Conservation (phyloP, 257 asterid species). For the Solanum sitiens region DNA sequence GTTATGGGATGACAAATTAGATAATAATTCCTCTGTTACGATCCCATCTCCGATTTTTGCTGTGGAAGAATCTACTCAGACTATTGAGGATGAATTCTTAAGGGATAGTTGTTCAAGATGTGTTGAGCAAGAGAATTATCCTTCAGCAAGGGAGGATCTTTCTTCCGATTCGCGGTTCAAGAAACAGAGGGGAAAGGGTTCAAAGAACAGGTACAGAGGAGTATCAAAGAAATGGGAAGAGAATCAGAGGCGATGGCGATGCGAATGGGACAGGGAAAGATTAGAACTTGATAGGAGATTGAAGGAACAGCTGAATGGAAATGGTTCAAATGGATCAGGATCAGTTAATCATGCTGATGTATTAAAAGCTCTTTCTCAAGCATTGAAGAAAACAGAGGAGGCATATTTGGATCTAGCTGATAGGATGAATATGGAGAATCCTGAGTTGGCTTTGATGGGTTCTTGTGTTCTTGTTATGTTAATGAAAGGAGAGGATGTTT, state of each 20-base stretch:
- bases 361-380: constrained; percentile 64
- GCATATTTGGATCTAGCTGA: constrained; percentile 77
- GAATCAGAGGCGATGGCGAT: constrained; percentile 82
- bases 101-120: constrained; percentile 59
- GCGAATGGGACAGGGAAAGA: constrained; percentile 87
- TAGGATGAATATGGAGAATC: constrained; percentile 67
- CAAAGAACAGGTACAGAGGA: constrained; percentile 39
- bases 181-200: constrained; percentile 29
- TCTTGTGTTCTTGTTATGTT: constrained; percentile 92
- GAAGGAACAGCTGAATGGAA: constrained; percentile 44
- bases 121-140: constrained; percentile 52
- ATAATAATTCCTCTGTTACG: constrained; percentile 11
- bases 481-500: constrained; percentile 91
- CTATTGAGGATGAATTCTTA: constrained; percentile 13
- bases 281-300: constrained; percentile 78
- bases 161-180: constrained; percentile 19
- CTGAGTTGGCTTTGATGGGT: constrained; percentile 96
- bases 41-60: background rate
- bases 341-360: constrained; percentile 56
- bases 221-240: constrained; percentile 76
- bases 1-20: constrained; percentile 70
- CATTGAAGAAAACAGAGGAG: constrained; percentile 73
- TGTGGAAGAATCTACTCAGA: constrained; percentile 2
- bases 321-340: constrained; percentile 21
- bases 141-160: constrained; percentile 15